phyloP scores from a whole-genome alignment of 345 rosid species.

The Mallotus nudiflorus region DNA sequence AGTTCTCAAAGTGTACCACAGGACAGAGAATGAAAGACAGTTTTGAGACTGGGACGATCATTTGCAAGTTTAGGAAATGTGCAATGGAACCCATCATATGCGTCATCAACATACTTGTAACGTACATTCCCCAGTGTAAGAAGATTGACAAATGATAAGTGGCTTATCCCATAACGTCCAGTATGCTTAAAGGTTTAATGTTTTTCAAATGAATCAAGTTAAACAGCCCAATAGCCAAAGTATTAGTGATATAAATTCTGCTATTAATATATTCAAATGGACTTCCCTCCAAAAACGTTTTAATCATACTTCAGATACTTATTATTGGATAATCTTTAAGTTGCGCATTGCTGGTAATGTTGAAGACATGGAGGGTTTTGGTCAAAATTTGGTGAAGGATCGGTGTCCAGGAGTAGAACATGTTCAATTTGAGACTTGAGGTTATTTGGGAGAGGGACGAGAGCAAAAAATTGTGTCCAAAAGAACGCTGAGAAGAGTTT shows the following conservation, averaged over 20 bases:
- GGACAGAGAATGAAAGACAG: too few relatives aligned
- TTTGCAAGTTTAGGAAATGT: too few relatives aligned
- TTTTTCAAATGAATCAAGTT: too few relatives aligned
- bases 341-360: constrained; percentile 51
- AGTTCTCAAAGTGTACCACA: too few relatives aligned
- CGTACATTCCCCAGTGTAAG: too few relatives aligned
- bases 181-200: too few relatives aligned
- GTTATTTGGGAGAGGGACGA: constrained; percentile 24
- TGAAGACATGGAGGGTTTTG: constrained; percentile 40
- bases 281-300: constrained; percentile 43
- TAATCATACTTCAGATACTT: constrained; percentile 45
- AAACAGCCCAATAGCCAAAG: too few relatives aligned
- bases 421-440: constrained; percentile 23
- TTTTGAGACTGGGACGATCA: too few relatives aligned
- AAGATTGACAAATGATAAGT: too few relatives aligned
- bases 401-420: constrained; percentile 29
- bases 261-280: constrained; percentile 57
- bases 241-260: constrained; percentile 37
- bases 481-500: constrained; percentile 16
- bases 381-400: constrained; percentile 41
- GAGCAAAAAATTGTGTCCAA: constrained; percentile 17
- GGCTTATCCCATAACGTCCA: too few relatives aligned
- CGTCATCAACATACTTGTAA: too few relatives aligned
- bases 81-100: too few relatives aligned
- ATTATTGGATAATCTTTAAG: constrained; percentile 46